Evolutionary conservation across 2,329 filamentous ascomycete genomes (phyloP), one percentile per base, ranked within the genome.

Genomic region (Alternaria dauci): DNA sequence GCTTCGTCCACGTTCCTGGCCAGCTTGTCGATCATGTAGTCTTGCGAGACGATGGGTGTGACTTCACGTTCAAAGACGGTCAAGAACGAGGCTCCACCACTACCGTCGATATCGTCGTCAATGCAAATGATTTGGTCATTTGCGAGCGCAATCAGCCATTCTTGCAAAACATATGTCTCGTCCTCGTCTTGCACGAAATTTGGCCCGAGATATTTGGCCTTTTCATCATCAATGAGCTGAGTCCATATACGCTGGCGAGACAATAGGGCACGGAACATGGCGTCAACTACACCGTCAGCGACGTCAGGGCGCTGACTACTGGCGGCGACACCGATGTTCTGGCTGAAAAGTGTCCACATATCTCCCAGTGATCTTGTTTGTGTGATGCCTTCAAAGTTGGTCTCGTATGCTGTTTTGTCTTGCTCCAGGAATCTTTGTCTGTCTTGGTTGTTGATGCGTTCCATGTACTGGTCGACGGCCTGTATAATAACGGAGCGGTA

Each of bases 91-190:
- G 91, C 83, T 32, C 90, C 88, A 61, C 87, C 88, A 54, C 89
- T 65, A 20, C 59, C 51, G 28, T 76, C 88, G 74, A 86, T 81
- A 38, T 78, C 77, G 55, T 98, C 96, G 78, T 98, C 95, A 73
- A 99, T 97, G 79, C 93, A 97, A 58, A 94, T 94, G 76, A 99
- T 98, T 79, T 99, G 95, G 80, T 99, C 95, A 81, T 99, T 99
- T 69, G 96, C 95, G 58, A 96, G 93, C 46, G 95, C 94, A 54
- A 99, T 89, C 57, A 99, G 89, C 93, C 94, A 99, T 81, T 99
- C 95, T 74, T 89, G 87, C 43, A 89, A 77, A 20, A 84, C 78
- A 76, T 96, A 92, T 28, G 97, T 83, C 3, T 91, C 88, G 76
- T 96, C 93, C 18, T 91, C 88, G 77, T 96, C 93, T 18, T 88